Conservation (phyloP, 495 filamentous ascomycete species). For the Lasiosphaeria miniovina region DNA sequence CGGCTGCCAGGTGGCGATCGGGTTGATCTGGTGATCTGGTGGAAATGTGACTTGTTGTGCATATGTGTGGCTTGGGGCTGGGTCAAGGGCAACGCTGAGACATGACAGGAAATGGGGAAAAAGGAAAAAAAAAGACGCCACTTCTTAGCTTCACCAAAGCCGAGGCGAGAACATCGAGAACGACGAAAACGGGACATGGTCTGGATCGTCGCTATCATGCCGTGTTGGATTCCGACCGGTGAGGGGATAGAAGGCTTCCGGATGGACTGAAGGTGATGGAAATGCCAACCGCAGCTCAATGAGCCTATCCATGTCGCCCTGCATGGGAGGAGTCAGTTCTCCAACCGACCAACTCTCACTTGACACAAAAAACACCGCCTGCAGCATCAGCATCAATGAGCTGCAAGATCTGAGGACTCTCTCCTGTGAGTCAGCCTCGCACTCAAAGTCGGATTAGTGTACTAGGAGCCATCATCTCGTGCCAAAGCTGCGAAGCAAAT, state of each 20-base stretch:
- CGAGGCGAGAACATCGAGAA: not conserved
- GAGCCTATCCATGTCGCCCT: not conserved
- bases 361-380: not conserved
- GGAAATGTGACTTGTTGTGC: slow-evolving; percentile 1
- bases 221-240: not conserved
- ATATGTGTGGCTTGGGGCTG: not conserved
- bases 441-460: not conserved
- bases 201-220: not conserved
- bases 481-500: not conserved
- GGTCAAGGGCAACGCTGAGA: not conserved
- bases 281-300: not conserved
- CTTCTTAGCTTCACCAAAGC: not conserved
- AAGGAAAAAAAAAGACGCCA: not conserved
- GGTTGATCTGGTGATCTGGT: slow-evolving; percentile 1
- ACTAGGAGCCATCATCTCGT: no score
- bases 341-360: not conserved
- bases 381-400: not conserved
- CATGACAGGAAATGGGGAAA: not conserved
- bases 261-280: not conserved
- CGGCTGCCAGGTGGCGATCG: not conserved
- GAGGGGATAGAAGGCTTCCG: not conserved
- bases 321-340: not conserved
- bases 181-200: not conserved
- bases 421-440: not conserved
- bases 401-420: not conserved